Percentiles rank a stretch among this genome's conserved stretches.
These are phyloP conservation scores for Umbelopsis sp. DNA, from an alignment of 192 early-diverging fungal genomes.

Conservation along the genomic window DNA sequence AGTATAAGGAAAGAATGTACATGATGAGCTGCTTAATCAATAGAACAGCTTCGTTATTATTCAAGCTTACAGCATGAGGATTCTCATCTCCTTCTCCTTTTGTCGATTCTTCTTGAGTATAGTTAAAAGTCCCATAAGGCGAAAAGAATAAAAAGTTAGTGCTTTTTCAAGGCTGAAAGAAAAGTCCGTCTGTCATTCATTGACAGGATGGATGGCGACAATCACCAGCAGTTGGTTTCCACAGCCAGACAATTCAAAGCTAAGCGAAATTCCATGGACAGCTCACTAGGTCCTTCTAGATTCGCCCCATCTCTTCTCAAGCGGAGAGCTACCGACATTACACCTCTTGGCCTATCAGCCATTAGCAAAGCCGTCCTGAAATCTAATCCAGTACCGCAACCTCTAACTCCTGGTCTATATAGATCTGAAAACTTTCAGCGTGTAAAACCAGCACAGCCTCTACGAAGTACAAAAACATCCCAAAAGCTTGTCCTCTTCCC, in stretches of 20 bases:
- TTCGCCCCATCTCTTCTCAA: background rate
- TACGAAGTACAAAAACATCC: slow-evolving; percentile 85
- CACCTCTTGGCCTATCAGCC: slow-evolving; percentile 17
- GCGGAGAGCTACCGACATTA: slow-evolving; percentile 6
- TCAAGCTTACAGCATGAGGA: slow-evolving; percentile 78
- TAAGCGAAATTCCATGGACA: background rate
- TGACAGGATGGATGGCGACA: background rate
- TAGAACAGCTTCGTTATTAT: background rate
- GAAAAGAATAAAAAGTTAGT: background rate
- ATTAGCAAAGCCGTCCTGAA: slow-evolving; percentile 36
- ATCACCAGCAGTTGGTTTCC: background rate
- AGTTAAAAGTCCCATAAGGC: slow-evolving; percentile 88
- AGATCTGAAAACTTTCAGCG: slow-evolving; percentile 20
- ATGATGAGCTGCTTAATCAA: background rate
- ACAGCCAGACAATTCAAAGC: too few relatives aligned
- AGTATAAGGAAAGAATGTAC: background rate
- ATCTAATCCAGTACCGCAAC: slow-evolving; percentile 27
- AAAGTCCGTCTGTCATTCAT: slow-evolving; percentile 6
- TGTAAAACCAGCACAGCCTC: slow-evolving; percentile 57
- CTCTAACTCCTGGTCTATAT: background rate
- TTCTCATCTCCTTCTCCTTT: slow-evolving; percentile 92
- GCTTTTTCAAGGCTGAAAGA: background rate
- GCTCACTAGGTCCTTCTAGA: background rate
- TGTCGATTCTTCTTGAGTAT: slow-evolving; percentile 91
- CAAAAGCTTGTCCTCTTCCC: slow-evolving; percentile 90